These are phyloP conservation scores for Selaginella tamariscina DNA, from an alignment of 75 land plant genomes.

Conservation along the genomic window DNA sequence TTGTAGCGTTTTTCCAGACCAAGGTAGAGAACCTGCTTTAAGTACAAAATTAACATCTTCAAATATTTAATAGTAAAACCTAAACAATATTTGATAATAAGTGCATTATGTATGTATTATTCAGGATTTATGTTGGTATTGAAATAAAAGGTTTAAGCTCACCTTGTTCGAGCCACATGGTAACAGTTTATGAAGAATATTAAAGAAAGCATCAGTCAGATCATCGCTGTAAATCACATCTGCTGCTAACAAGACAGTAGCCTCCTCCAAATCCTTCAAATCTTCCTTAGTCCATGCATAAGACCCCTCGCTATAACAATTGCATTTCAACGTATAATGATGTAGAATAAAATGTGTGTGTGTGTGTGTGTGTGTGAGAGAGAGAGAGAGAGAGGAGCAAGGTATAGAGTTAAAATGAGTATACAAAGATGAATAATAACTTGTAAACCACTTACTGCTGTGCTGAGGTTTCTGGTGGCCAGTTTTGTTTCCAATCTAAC, in stretches of 20 bases:
- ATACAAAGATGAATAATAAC: neutral
- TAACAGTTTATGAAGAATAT: constrained; percentile 42
- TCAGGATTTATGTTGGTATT: too few species aligned
- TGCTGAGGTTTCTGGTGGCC: constrained; percentile 47
- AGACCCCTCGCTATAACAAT: constrained; percentile 18
- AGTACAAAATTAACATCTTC: neutral
- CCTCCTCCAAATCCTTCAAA: constrained; percentile 36
- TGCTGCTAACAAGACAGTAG: constrained; percentile 62
- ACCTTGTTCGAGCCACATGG: constrained; percentile 48
- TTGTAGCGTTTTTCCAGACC: constrained; percentile 89
- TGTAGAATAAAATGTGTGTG: neutral
- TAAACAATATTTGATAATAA: too few species aligned
- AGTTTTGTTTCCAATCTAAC: constrained; percentile 59
- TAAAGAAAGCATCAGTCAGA: constrained; percentile 69
- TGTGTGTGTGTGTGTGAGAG: neutral
- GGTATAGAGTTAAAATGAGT: neutral
- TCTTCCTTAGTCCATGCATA: constrained; percentile 56
- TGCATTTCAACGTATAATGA: neutral
- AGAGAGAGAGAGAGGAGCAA: neutral
- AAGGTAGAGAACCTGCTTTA: constrained; percentile 50
- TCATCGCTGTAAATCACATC: constrained; percentile 85
- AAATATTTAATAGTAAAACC: too few species aligned
- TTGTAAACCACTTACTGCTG: neutral
- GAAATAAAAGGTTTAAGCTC: too few species aligned
- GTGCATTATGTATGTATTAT: too few species aligned